These are phyloP conservation scores for Hortiboletus rubellus DNA, from an alignment of 1,284 basidiomycete species.

Conservation along the genomic window DNA sequence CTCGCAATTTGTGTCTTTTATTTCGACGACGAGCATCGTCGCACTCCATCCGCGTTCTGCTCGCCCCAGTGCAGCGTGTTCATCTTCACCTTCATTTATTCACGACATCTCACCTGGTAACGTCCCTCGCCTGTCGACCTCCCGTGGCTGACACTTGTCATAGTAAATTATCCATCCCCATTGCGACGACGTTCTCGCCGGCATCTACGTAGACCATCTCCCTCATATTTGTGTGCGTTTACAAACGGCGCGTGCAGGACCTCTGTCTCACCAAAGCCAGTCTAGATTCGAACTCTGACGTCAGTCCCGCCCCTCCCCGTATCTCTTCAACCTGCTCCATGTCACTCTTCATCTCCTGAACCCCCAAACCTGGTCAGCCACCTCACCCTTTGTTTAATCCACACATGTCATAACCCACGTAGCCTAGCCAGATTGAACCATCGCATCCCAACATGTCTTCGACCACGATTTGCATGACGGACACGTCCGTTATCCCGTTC, in stretches of 20 bases:
- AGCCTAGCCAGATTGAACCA: conserved; percentile 5
- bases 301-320: not conserved
- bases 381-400: not conserved
- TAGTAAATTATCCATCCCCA: conserved; percentile 24
- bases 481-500: conserved; percentile 40
- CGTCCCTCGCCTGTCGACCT: not conserved
- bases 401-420: not conserved
- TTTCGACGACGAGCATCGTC: conserved; percentile 18
- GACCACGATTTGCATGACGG: conserved; percentile 32
- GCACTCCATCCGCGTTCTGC: conserved; percentile 2
- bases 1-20: conserved; percentile 21
- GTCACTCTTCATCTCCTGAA: conserved; percentile 19
- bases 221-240: conserved; percentile 14
- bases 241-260: not conserved
- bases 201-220: conserved; percentile 3
- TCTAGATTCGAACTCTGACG: conserved; percentile 17
- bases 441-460: conserved; percentile 25
- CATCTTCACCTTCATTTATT: conserved; percentile 18
- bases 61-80: not conserved
- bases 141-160: conserved; percentile 13
- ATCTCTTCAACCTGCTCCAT: conserved; percentile 15
- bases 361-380: conserved; percentile 7
- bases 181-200: conserved; percentile 5
- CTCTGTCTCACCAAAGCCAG: conserved; percentile 15
- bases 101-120: conserved; percentile 18